Evolutionary conservation across 73 alveolate species (phyloP).

Genomic region (Paramecium sexaurelia): DNA sequence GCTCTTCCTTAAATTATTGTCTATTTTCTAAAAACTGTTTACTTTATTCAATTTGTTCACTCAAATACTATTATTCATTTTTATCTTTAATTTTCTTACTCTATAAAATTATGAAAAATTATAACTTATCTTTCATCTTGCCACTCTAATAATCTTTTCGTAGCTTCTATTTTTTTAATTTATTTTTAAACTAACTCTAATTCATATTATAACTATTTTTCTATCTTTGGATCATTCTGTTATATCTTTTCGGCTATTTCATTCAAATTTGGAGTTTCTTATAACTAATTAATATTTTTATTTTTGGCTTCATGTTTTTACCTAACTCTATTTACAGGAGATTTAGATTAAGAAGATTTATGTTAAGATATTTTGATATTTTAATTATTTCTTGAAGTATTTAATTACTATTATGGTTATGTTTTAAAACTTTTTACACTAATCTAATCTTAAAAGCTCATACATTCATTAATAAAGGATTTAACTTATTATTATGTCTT

Average conservation of each 20-base stretch:
- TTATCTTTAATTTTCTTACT: not conserved
- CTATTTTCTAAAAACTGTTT: constrained; percentile 3
- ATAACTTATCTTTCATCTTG: constrained; percentile 14
- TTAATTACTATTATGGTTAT: not conserved
- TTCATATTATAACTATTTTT: not conserved
- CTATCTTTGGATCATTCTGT: not conserved
- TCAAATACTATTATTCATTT: not conserved
- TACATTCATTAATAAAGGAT: not conserved
- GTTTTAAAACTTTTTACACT: not conserved
- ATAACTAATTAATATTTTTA: not conserved
- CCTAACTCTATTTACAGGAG: not conserved
- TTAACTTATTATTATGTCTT: not conserved
- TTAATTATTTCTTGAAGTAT: not conserved
- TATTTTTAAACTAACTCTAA: not conserved
- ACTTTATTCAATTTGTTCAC: not conserved
- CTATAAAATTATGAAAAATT: not conserved
- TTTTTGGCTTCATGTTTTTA: not conserved
- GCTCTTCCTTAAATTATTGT: not conserved
- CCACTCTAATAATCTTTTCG: not conserved
- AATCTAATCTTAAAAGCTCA: not conserved
- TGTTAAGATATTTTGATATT: not conserved
- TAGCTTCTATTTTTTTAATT: not conserved
- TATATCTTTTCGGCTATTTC: not conserved
- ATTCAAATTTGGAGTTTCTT: not conserved
- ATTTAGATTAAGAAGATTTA: not conserved